Base-by-base conservation (phyloP, 352 stramenopile species). In the Phytophthora tubulina region DNA sequence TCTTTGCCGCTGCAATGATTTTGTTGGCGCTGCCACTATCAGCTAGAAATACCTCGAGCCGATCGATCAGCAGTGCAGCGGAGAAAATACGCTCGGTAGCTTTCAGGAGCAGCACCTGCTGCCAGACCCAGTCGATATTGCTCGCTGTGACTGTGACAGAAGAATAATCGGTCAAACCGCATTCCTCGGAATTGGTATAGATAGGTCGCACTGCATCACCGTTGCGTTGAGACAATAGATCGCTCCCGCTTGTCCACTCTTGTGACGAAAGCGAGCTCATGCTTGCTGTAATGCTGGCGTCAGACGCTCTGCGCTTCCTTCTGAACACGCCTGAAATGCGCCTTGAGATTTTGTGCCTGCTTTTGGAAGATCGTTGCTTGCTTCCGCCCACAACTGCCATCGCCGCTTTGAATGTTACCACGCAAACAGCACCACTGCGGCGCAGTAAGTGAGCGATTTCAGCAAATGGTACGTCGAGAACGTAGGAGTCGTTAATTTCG, bases 21-120 rank as follows among this genome's bases (percentile, higher is more conserved):
- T 73, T 73, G 32, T 70, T 67, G 21, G 61, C 36, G 31, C 54
- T 78, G 9, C 38, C 48, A 31, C 13, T 61, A 36, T 76, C 58
- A 35, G 78, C 69, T 31, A 93, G 39, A 54, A 85, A 94, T 7
- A 63, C 67, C 55, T 94, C 80, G 10, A 95, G 81, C n/a, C 85
- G 86, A 38, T 93, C 82, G 44, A 92, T 80, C 32, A 95, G 49
- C 17, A 90, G 59, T 1, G 72, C 85, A 2, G 83, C 84, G 0
- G 88, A 94, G 58, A 95, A 94, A 11, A 92, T 81, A 33, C 88
- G 86, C 53, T 95, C 88, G 9, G 91, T 83, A 0, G 63, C 62
- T 60, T 92, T 91, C 39, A 94, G 71, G 27, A 91, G 60, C 42
- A 89, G 71, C 15, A 93, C 79, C 32, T 95, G 88, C 27, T 89